Evolutionary conservation across 2,329 filamentous ascomycete species (phyloP).

Genomic region (Colletotrichum tanaceti): DNA sequence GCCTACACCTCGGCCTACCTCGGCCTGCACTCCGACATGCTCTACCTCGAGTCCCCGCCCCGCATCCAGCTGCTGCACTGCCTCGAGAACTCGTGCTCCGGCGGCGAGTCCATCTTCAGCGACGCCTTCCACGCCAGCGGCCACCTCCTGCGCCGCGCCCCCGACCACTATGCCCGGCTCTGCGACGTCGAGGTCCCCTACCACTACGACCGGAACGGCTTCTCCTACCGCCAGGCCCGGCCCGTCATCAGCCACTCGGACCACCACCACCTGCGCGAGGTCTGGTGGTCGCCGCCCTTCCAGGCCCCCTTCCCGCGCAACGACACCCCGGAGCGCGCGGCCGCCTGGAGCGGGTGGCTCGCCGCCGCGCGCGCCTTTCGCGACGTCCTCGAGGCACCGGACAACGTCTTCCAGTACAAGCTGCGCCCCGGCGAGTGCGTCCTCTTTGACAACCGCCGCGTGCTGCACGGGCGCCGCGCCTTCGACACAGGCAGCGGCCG

Average conservation of each 20-base stretch:
- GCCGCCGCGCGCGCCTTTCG: conserved; percentile 67
- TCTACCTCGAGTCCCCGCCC: conserved; percentile 85
- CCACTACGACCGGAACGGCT: conserved; percentile 74
- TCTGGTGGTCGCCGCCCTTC: conserved; percentile 82
- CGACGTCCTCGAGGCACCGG: conserved; percentile 64
- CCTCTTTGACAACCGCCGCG: conserved; percentile 88
- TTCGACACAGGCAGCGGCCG: conserved; percentile 77
- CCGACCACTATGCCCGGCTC: conserved; percentile 53
- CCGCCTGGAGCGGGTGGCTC: conserved; percentile 55
- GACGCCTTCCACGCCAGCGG: conserved; percentile 75
- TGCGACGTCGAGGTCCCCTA: conserved; percentile 64
- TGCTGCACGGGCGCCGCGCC: conserved; percentile 83
- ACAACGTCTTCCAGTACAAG: conserved; percentile 75
- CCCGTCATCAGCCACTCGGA: conserved; percentile 56
- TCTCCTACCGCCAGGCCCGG: conserved; percentile 70
- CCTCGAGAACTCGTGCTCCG: conserved; percentile 80
- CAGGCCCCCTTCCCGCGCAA: conserved; percentile 66
- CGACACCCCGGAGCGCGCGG: conserved; percentile 23
- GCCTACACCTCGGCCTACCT: conserved; percentile 87
- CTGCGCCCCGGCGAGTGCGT: conserved; percentile 87
- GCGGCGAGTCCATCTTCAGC: conserved; percentile 88
- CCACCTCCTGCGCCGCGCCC: conserved; percentile 48
- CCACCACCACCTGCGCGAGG: conserved; percentile 43
- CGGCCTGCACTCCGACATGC: conserved; percentile 91
- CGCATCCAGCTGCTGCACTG: conserved; percentile 91